Conservation (phyloP, 2,329 filamentous ascomycete genomes). For the Aureobasidium sp. region DNA sequence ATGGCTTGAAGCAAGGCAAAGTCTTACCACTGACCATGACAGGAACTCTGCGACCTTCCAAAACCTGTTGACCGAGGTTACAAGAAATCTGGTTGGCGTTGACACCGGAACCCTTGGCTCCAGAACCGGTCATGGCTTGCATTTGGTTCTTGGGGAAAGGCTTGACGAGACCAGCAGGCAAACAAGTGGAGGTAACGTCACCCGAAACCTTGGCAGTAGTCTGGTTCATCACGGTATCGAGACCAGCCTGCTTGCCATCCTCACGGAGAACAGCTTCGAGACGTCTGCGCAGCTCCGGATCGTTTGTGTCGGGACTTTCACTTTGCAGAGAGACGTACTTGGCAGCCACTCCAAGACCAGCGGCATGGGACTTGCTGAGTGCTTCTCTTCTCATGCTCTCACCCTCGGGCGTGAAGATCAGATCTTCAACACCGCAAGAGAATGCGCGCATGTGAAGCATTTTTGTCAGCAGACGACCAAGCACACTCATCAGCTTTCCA, state of each 20-base stretch:
- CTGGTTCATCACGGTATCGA: conserved; percentile 82
- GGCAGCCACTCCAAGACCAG: conserved; percentile 73
- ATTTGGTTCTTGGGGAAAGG: conserved; percentile 96
- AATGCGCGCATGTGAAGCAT: conserved; percentile 91
- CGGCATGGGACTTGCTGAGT: conserved; percentile 57
- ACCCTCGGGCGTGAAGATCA: conserved; percentile 74
- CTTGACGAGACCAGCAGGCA: conserved; percentile 79
- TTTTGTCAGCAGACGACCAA: conserved; percentile 83
- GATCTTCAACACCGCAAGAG: conserved; percentile 94
- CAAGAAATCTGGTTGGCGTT: conserved; percentile 98
- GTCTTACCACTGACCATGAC: conserved; percentile 98
- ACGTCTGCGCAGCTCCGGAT: conserved; percentile 66
- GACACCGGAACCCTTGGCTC: conserved; percentile 86
- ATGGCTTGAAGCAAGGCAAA: conserved; percentile 86
- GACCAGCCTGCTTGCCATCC: conserved; percentile 78
- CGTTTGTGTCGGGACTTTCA: conserved; percentile 52
- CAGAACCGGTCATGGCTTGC: conserved; percentile 97
- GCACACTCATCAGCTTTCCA: conserved; percentile 78
- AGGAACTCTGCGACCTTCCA: conserved; percentile 90
- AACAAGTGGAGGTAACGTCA: conserved; percentile 67
- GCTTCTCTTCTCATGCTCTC: conserved; percentile 64
- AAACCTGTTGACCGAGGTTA: conserved; percentile 91
- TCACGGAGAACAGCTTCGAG: conserved; percentile 87
- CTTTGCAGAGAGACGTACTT: conserved; percentile 81
- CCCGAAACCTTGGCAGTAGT: conserved; percentile 65